A percentile compares a stretch with the other conserved stretches of the same genome.
Conservation (phyloP, 148 eudicot genomes). For the Persicaria maculosa region DNA sequence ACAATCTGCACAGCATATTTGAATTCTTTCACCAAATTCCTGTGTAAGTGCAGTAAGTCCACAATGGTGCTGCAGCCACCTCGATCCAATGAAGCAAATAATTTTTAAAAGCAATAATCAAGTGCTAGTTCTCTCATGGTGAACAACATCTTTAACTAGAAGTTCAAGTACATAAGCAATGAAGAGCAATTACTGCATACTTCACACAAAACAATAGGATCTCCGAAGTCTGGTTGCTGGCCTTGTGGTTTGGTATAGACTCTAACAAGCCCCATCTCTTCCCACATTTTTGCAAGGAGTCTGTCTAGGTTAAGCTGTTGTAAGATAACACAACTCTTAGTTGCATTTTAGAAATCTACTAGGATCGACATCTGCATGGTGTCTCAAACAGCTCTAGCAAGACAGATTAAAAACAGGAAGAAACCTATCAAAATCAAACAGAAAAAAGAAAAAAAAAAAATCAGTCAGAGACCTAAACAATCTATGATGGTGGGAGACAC, state of each 20-base stretch:
- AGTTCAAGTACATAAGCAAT: neutral
- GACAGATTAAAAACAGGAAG: neutral
- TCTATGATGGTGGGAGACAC: neutral
- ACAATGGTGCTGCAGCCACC: constrained; percentile 82
- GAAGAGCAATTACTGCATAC: constrained; percentile 36
- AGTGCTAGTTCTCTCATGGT: constrained; percentile 3
- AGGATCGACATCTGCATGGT: neutral
- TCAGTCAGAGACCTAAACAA: neutral
- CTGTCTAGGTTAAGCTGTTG: constrained; percentile 92
- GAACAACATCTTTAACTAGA: neutral
- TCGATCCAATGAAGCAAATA: constrained; percentile 54
- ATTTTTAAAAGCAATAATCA: neutral
- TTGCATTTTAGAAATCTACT: neutral
- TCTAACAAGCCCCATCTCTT: constrained; percentile 98
- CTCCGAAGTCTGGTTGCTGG: constrained; percentile 95
- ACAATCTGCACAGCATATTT: constrained; percentile 59
- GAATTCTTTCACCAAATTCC: constrained; percentile 84
- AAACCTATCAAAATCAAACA: neutral
- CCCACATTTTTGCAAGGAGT: constrained; percentile 96
- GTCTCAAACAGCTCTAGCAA: neutral
- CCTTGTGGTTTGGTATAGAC: constrained; percentile 98
- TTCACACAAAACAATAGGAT: constrained; percentile 89
- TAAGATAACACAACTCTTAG: constrained; percentile 13
- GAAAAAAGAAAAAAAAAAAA: neutral
- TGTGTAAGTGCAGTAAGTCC: constrained; percentile 85